A percentile compares a stretch with the other conserved stretches of the same genome.
Evolutionary conservation across 225 moss, liverwort and hornwort species (phyloP).

Genomic region (Sphagnum tenellum): DNA sequence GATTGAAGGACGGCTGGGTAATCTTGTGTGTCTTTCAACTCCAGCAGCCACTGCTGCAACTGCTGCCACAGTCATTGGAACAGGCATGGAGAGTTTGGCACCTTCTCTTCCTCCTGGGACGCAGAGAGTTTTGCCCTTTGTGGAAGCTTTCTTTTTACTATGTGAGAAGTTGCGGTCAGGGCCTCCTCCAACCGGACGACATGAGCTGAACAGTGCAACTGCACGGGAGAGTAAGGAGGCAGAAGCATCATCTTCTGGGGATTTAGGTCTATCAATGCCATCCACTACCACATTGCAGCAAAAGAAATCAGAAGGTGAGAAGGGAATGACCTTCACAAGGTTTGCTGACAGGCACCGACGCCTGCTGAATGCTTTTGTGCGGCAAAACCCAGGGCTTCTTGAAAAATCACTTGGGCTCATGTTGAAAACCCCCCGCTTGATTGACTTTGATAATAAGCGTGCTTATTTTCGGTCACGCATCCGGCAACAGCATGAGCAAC

Average conservation of each 20-base stretch:
- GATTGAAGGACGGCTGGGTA: constrained; percentile 68
- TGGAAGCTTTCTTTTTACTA: constrained; percentile 90
- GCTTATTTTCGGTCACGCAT: constrained; percentile 93
- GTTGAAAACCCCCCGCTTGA: constrained; percentile 72
- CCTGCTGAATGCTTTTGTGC: constrained; percentile 80
- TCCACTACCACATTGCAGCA: constrained; percentile 45
- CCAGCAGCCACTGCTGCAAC: constrained; percentile 42
- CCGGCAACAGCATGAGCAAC: constrained; percentile 95
- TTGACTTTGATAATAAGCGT: constrained; percentile 94
- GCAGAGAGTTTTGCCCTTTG: constrained; percentile 81
- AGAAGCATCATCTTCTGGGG: constrained; percentile 56
- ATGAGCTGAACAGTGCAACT: constrained; percentile 75
- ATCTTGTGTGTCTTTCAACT: constrained; percentile 33
- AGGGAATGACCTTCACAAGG: constrained; percentile 82
- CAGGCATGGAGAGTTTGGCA: constrained; percentile 52
- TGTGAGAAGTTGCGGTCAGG: constrained; percentile 85
- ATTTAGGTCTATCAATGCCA: constrained; percentile 35
- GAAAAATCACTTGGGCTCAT: constrained; percentile 74
- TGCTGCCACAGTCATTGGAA: constrained; percentile 41
- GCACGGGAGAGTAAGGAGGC: constrained; percentile 95
- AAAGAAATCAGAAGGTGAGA: constrained; percentile 45
- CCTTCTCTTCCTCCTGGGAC: constrained; percentile 90
- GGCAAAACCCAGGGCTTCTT: constrained; percentile 74
- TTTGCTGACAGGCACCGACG: constrained; percentile 95
- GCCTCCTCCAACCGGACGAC: constrained; percentile 44